Evolutionary conservation across 2,329 filamentous ascomycete genomes (phyloP).

Genomic region (Thielaviopsis punctulata): DNA sequence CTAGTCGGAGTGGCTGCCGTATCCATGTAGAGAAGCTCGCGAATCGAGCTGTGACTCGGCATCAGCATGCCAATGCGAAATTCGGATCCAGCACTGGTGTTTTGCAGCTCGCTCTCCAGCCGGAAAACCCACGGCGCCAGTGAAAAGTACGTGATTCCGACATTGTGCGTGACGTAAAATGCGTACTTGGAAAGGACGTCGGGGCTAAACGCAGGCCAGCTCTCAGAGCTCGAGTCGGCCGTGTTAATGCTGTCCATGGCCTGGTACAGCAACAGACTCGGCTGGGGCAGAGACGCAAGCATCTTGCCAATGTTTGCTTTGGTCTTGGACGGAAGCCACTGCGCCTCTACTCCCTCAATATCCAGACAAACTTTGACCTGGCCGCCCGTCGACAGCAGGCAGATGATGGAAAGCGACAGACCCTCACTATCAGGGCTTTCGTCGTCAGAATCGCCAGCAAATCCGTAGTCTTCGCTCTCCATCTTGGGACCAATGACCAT

Average conservation of each 20-base stretch:
- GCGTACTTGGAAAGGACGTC: slow-evolving; percentile 45
- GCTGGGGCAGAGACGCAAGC: slow-evolving; percentile 22
- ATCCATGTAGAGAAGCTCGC: slow-evolving; percentile 41
- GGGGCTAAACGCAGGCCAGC: slow-evolving; percentile 45
- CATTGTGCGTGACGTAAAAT: slow-evolving; percentile 45
- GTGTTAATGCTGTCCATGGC: slow-evolving; percentile 41
- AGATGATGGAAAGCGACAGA: slow-evolving; percentile 41
- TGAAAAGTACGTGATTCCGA: slow-evolving; percentile 42
- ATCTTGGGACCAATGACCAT: slow-evolving; percentile 45
- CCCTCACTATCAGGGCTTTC: slow-evolving; percentile 41
- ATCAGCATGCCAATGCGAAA: slow-evolving; percentile 44
- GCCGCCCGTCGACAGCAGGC: slow-evolving; percentile 42
- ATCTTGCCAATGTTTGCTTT: slow-evolving; percentile 30
- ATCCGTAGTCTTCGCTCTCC: slow-evolving; percentile 41
- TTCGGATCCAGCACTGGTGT: slow-evolving; percentile 39
- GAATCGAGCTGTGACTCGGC: slow-evolving; percentile 36
- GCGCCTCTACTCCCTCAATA: slow-evolving; percentile 43
- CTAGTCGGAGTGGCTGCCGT: slow-evolving; percentile 27
- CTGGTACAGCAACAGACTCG: slow-evolving; percentile 42
- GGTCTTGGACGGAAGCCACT: slow-evolving; percentile 43
- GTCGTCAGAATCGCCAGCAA: slow-evolving; percentile 44
- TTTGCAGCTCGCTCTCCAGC: slow-evolving; percentile 41
- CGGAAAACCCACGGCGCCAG: slow-evolving; percentile 46
- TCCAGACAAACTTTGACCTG: slow-evolving; percentile 45
- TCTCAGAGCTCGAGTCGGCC: slow-evolving; percentile 35